Evolutionary conservation across 768 basidiomycete genomes (phyloP), one percentile per base, ranked within the genome.

Genomic region (Rhizopogon salebrosus): DNA sequence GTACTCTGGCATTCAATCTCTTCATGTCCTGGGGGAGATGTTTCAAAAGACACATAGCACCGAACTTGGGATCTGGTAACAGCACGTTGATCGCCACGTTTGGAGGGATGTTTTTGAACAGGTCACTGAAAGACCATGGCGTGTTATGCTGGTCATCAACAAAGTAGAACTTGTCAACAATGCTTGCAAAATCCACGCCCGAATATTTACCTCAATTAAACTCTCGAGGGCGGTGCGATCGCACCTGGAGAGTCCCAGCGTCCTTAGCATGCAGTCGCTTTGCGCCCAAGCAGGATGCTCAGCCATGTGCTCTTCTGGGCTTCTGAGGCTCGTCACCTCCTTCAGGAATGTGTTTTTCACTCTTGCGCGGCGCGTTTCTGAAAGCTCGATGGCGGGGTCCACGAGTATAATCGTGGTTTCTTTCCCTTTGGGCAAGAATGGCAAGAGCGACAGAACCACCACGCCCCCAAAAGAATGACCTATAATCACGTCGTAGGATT

Each of bases 401-500:
- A 59, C 22, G 11, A 59, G 50, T 36, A 59, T 34, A 40, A 54
- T 26, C 7, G 50, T 40, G 8, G 36, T 49, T 16, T 39, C 16
- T 36, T 57, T 45, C 2, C 37, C 48, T n/a, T 36, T 18, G 35
- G 53, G 52, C 14, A 59, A 46, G 40, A 58, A 45, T n/a, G 41
- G 49, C 48, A 62, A 50, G 52, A 62, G 57, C 34, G 54, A 54
- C 49, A 55, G 29, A 16, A 24, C 13, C 2, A 59, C 49, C 20
- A 53, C n/a, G 31, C 45, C 53, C 29, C 62, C 61, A 10, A 62
- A 49, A 9, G 56, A 63, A 38, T 55, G 62, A 34, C 58, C 61
- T 1, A 62, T 49, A 53, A 60, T 52, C 50, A 63, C 24, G 23
- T 63, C 61, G 31, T 54, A 59, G 24, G 29, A 42, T n/a, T 16